These are phyloP conservation scores for Tulasnella sp. DNA, from an alignment of 768 basidiomycete genomes.

Conservation along the genomic window DNA sequence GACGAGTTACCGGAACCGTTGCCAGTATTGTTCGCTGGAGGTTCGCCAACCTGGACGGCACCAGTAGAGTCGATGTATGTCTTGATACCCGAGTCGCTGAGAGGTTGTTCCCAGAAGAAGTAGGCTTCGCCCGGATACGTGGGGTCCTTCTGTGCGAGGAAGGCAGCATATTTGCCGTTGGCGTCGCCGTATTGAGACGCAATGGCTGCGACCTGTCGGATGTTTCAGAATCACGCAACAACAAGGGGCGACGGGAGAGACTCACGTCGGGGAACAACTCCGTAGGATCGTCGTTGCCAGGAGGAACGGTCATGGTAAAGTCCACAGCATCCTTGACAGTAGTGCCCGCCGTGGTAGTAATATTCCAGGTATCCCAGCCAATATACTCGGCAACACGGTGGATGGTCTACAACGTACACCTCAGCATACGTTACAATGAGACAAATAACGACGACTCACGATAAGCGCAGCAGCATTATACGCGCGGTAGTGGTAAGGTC, in stretches of 20 bases:
- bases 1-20: too few relatives aligned
- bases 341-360: constrained; percentile 19
- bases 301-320: constrained; percentile 22
- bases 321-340: constrained; percentile 25
- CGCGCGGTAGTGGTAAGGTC: constrained; percentile 25
- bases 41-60: background rate
- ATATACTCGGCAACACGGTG: constrained; percentile 23
- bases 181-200: constrained; percentile 7
- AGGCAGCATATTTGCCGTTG: constrained; percentile 6
- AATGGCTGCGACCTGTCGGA: constrained; percentile 8
- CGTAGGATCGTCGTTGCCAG: constrained; percentile 10
- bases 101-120: constrained; percentile 12
- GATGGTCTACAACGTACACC: constrained; percentile 15
- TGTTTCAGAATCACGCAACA: too few relatives aligned
- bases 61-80: background rate
- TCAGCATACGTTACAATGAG: background rate
- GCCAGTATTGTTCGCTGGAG: background rate
- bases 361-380: constrained; percentile 23
- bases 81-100: constrained; percentile 9
- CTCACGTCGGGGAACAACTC: constrained; percentile 12
- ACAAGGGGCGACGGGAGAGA: background rate
- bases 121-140: constrained; percentile 3
- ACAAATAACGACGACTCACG: background rate
- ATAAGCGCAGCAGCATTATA: constrained; percentile 24
- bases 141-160: constrained; percentile 8